Evolutionary conservation across 805 yeast genomes (phyloP), one percentile per base, ranked within the genome.

Genomic region (Schwanniomyces vanrijiae): DNA sequence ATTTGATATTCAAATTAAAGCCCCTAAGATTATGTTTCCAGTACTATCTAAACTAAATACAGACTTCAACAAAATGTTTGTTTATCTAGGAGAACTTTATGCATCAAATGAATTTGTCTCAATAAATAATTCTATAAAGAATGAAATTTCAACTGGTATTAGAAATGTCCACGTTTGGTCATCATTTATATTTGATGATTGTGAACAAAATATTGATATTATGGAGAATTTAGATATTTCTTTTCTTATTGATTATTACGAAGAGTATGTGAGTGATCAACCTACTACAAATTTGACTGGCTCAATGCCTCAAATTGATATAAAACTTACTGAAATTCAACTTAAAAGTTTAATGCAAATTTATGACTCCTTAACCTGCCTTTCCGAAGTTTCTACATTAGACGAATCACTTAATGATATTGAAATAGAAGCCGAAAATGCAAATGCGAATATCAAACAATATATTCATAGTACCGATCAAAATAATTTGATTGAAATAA

Each of bases 11-110:
- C 65, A 80, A 14, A 74, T 94, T 13, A 77, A 81, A 44, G 89
- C 97, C 1, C 99, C 99, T 0, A 86, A 86, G 8, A 71, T 94
- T 31, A 81, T 86, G 2, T 90, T 90, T 58, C 96, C 98, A 0
- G 76, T 76, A 44, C 51, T 79, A 0, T 69, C 76, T 3, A 77
- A 76, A 38, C 71, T 71, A 1, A 60, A 56, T 2, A 68, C 68
- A 26, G 51, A 52, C 21, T 81, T 77, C 56, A 92, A 92, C 58
- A 68, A 78, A 16, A 61, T 92, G 28, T 82, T 86, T 0, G 80
- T 86, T 14, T 81, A 88, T 55, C 73, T 91, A 43, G 99, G 99
- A 53, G 96, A 92, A 59, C 68, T 94, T 8, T 84, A 78, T 53
- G 80, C 90, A 14, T 68, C 74, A 3, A 94, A 91, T 62, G 64